These are phyloP conservation scores for Datisca glomerata DNA, from an alignment of 306 rosid species.

Conservation along the genomic window DNA sequence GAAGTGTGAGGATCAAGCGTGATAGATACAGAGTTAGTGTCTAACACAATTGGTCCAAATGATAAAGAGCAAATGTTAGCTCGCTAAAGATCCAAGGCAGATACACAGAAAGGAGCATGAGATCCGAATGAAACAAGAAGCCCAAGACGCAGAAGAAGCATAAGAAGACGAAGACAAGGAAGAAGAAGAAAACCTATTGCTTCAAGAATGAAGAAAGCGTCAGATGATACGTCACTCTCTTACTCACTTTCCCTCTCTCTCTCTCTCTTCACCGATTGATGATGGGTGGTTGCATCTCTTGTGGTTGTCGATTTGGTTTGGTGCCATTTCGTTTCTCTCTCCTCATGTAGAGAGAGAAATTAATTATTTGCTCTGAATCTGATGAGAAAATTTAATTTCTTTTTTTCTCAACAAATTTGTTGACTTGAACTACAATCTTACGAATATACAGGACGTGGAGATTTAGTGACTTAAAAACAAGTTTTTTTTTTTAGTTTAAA, in stretches of 20 bases:
- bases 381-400: too few relatives aligned
- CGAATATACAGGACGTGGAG: too few relatives aligned
- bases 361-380: too few relatives aligned
- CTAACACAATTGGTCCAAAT: not conserved
- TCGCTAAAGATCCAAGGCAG: too few relatives aligned
- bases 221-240: not conserved
- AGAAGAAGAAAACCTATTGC: not conserved
- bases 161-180: too few relatives aligned
- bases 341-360: too few relatives aligned
- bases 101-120: too few relatives aligned
- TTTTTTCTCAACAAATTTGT: too few relatives aligned
- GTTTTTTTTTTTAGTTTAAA: too few relatives aligned
- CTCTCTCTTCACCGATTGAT: not conserved
- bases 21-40: not conserved
- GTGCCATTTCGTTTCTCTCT: not conserved
- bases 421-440: too few relatives aligned
- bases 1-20: not conserved
- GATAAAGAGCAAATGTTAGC: not conserved
- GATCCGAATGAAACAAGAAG: not conserved
- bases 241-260: not conserved
- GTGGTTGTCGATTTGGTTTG: constrained; percentile 1
- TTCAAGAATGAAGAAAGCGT: not conserved
- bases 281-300: not conserved
- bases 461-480: too few relatives aligned
- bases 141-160: too few relatives aligned